Evolutionary conservation across 495 filamentous ascomycete species (phyloP).

Genomic region (Neurospora tetraspora): DNA sequence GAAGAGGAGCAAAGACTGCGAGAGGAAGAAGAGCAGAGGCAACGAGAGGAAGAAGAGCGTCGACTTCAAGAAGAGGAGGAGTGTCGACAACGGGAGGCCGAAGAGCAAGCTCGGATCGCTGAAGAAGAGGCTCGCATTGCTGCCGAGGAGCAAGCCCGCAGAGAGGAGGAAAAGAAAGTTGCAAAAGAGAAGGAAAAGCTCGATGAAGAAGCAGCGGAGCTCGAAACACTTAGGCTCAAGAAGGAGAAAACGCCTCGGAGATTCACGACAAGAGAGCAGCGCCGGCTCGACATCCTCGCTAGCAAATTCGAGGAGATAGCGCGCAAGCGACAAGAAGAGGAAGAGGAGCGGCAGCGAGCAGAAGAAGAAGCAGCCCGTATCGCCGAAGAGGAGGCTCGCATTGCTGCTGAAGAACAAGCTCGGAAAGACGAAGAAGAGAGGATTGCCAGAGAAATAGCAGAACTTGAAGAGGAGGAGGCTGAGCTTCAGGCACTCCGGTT

Average conservation of each 20-base stretch:
- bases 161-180: conserved; percentile 1
- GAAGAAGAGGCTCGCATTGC: conserved; percentile 7
- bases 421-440: conserved; percentile 4
- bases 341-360: conserved; percentile 1
- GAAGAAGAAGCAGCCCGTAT: background rate
- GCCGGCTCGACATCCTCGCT: conserved; percentile 10
- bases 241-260: conserved; percentile 7
- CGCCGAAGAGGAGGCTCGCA: conserved; percentile 4
- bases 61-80: background rate
- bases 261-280: conserved; percentile 1
- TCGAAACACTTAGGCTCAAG: conserved; percentile 17
- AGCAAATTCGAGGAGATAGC: conserved; percentile 5
- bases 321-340: conserved; percentile 19
- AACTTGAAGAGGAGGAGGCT: conserved; percentile 21
- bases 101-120: background rate
- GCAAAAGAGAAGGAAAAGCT: conserved; percentile 7
- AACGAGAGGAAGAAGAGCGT: conserved; percentile 8
- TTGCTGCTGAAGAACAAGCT: conserved; percentile 9
- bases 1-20: conserved; percentile 23
- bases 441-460: conserved; percentile 1
- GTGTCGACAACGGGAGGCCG: background rate
- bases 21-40: conserved; percentile 26
- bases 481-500: conserved; percentile 16
- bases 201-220: conserved; percentile 23
- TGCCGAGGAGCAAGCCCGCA: conserved; percentile 6